A percentile compares a stretch with the other conserved stretches of the same genome.
Evolutionary conservation across 345 rosid genomes (phyloP).

Genomic region (Euclidium syriacum): DNA sequence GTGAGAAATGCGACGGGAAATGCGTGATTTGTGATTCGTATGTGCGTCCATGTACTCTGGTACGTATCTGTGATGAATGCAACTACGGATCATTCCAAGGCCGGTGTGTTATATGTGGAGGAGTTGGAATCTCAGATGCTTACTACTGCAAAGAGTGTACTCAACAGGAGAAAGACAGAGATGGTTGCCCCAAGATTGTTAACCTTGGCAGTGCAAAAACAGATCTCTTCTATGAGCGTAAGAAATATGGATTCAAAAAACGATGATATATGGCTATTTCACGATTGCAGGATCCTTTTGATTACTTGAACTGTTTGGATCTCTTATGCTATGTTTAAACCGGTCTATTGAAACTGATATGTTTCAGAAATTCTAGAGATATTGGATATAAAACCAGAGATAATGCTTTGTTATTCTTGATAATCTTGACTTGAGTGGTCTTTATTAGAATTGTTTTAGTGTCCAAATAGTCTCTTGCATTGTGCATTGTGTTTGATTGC

Average conservation of each 20-base stretch:
- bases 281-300: not conserved
- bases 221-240: constrained; percentile 55
- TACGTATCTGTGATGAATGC: constrained; percentile 68
- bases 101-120: constrained; percentile 66
- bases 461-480: not conserved
- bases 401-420: constrained; percentile 5
- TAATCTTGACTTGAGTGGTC: not conserved
- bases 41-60: constrained; percentile 68
- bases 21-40: constrained; percentile 70
- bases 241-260: constrained; percentile 65
- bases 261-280: constrained; percentile 1
- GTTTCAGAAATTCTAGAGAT: not conserved
- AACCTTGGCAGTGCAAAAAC: constrained; percentile 70
- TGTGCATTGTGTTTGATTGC: constrained; percentile 7
- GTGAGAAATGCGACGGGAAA: constrained; percentile 66
- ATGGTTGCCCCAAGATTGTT: constrained; percentile 64
- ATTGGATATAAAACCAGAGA: not conserved
- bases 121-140: constrained; percentile 67
- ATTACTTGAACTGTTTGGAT: constrained; percentile 20
- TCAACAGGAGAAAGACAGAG: constrained; percentile 65
- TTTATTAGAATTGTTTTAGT: not conserved
- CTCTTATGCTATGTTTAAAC: constrained; percentile 15
- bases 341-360: constrained; percentile 6
- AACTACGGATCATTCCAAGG: constrained; percentile 76
- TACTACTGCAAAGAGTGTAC: constrained; percentile 76